Evolutionary conservation across 495 filamentous ascomycete species (phyloP).

Genomic region (Jackrogersella multiformis): DNA sequence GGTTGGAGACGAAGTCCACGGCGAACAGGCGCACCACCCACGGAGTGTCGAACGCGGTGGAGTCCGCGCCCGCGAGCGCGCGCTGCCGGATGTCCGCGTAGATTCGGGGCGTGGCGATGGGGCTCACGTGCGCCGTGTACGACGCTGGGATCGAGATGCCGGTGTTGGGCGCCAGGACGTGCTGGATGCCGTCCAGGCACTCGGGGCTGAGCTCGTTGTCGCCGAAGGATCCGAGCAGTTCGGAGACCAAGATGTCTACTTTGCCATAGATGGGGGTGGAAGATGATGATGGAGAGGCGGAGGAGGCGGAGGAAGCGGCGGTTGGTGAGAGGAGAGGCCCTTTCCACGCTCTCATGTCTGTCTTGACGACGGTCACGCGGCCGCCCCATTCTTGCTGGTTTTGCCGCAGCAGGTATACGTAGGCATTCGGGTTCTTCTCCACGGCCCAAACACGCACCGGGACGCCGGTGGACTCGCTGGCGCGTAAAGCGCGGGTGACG

Average conservation of each 20-base stretch:
- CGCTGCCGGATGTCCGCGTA: conserved; percentile 78
- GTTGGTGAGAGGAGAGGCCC: conserved; percentile 70
- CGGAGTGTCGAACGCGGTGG: conserved; percentile 78
- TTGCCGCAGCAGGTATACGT: conserved; percentile 85
- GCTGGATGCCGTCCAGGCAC: conserved; percentile 88
- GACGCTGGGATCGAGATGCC: conserved; percentile 93
- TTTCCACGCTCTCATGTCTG: conserved; percentile 97
- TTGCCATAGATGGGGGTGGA: conserved; percentile 57
- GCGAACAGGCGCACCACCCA: conserved; percentile 95
- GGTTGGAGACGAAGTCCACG: conserved; percentile 78
- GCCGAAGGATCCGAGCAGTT: conserved; percentile 91
- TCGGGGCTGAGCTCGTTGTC: conserved; percentile 93
- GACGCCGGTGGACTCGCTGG: conserved; percentile 78
- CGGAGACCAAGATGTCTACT: conserved; percentile 93
- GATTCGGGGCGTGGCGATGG: conserved; percentile 88
- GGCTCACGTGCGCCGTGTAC: conserved; percentile 91
- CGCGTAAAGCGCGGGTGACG: conserved; percentile 83
- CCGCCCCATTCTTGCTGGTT: conserved; percentile 81
- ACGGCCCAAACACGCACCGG: conserved; percentile 87
- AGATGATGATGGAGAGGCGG: conserved; percentile 1
- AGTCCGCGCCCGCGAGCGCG: conserved; percentile 59
- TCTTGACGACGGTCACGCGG: conserved; percentile 85
- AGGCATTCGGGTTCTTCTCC: conserved; percentile 98
- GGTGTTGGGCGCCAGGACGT: conserved; percentile 73
- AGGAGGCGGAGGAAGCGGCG: conserved; percentile 8